Conservation (phyloP, 305 asterid species). For the Andrographis paniculata region DNA sequence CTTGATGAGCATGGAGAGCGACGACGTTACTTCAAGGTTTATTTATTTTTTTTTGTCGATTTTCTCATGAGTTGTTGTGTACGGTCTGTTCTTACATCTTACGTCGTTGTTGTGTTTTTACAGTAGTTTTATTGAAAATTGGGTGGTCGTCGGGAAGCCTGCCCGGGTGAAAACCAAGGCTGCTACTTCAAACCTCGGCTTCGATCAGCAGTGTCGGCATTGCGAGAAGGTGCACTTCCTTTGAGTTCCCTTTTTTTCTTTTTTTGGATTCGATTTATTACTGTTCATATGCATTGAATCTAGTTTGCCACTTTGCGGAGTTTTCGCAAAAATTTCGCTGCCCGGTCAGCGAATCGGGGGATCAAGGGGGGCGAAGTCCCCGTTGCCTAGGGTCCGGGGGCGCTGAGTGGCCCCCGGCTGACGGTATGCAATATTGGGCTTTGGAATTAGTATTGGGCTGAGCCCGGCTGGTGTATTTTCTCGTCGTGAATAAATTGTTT, state of each 20-base stretch:
- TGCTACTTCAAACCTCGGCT: slow-evolving; percentile 62
- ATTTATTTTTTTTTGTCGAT: slow-evolving; percentile 1
- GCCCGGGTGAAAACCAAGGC: slow-evolving; percentile 67
- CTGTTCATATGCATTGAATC: no score
- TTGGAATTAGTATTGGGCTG: no score
- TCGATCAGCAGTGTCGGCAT: slow-evolving; percentile 91
- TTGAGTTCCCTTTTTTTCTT: not conserved
- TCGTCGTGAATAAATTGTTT: no score
- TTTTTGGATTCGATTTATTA: not conserved
- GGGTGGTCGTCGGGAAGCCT: slow-evolving; percentile 64
- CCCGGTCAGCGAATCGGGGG: no score
- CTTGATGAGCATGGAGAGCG: slow-evolving; percentile 84
- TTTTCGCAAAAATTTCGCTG: no score
- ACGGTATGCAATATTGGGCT: no score
- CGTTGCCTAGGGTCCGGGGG: no score
- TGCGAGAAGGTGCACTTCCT: slow-evolving; percentile 69
- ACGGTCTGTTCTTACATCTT: slow-evolving; percentile 9
- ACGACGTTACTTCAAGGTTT: slow-evolving; percentile 59
- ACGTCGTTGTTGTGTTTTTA: slow-evolving; percentile 20
- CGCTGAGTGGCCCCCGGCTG: no score
- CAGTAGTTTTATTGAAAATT: slow-evolving; percentile 76
- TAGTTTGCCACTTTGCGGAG: no score
- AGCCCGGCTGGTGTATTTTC: no score
- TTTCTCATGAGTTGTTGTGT: not conserved
- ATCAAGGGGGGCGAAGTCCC: no score